Percentiles rank a stretch among this genome's conserved stretches.
Evolutionary conservation across 2,329 filamentous ascomycete genomes (phyloP).

Genomic region (Claviceps purpurea): DNA sequence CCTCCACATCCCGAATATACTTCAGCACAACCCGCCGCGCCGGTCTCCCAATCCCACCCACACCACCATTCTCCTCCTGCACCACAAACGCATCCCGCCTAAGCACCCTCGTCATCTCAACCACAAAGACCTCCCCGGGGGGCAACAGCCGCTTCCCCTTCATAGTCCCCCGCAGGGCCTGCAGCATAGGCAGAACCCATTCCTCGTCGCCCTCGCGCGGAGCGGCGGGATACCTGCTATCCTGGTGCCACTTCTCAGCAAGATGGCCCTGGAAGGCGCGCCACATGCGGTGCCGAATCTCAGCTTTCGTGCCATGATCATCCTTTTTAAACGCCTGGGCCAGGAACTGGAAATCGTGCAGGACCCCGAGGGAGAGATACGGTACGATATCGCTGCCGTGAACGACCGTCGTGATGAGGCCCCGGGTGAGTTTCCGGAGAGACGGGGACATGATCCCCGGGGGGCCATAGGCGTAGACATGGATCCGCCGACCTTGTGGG

Average conservation of each 20-base stretch:
- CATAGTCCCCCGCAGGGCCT: constrained; percentile 54
- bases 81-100: constrained; percentile 50
- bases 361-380: constrained; percentile 55
- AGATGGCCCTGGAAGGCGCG: constrained; percentile 49
- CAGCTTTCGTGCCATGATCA: constrained; percentile 50
- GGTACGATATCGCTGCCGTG: constrained; percentile 65
- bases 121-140: constrained; percentile 61
- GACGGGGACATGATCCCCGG: constrained; percentile 59
- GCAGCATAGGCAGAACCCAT: constrained; percentile 57
- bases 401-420: constrained; percentile 61
- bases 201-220: constrained; percentile 43
- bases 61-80: constrained; percentile 20
- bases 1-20: constrained; percentile 59
- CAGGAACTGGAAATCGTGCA: constrained; percentile 63
- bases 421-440: constrained; percentile 55
- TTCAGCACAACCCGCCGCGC: constrained; percentile 56
- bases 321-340: constrained; percentile 63
- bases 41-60: constrained; percentile 41
- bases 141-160: constrained; percentile 56
- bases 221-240: constrained; percentile 12
- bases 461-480: constrained; percentile 68
- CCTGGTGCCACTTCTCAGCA: constrained; percentile 42
- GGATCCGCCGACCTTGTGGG: constrained; percentile 55
- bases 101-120: constrained; percentile 55
- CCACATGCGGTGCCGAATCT: constrained; percentile 55